Base-by-base conservation (phyloP, 768 basidiomycete species). In the Trametes cinnabarina region DNA sequence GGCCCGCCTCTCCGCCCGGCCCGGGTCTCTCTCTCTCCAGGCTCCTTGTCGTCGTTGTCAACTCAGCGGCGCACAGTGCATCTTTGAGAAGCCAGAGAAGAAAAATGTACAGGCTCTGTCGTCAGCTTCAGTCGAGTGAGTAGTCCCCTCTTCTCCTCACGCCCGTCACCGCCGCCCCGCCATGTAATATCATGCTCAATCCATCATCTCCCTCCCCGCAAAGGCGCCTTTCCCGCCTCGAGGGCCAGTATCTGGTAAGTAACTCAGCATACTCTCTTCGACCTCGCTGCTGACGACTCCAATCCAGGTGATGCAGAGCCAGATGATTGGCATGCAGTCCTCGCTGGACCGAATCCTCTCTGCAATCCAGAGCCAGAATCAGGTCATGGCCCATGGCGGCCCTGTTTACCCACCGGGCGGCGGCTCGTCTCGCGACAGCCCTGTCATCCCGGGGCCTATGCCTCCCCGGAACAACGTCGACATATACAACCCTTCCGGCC, bases 271-370 rank as follows among this genome's bases (percentile, higher is more conserved):
- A 17, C 5, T 25, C 43, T 56, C 26, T 14, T 20, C n/a, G 43
- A 41, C 32, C 19, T 17, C n/a, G 47, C 46, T 14, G 17, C 51
- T 37, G 17, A 50, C 17, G 17, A 19, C 56, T 60, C 35, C 40
- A 46, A 46, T 51, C 25, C 61, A 91, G 90, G 87, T 92, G 64
- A 90, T 94, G 84, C 90, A 94, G 71, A 91, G 90, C 73, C 92
- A 93, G 70, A 92, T 94, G 89, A 93, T 94, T 65, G 92, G 92
- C 65, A 90, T 94, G 87, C 92, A 94, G 73, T 88, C 90, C 5
- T 88, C 91, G 23, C 72, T 94, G 62, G 92, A 94, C 73, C 82
- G 92, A 50, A 94, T 94, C 68, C 74, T 94, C 53, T 75, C 80
- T 43, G 86, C 82, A 2, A 77, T 93, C 56, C 88, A 82, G 65